Conservation (phyloP, 2,329 filamentous ascomycete genomes). For the Diplocarpon rosae region DNA sequence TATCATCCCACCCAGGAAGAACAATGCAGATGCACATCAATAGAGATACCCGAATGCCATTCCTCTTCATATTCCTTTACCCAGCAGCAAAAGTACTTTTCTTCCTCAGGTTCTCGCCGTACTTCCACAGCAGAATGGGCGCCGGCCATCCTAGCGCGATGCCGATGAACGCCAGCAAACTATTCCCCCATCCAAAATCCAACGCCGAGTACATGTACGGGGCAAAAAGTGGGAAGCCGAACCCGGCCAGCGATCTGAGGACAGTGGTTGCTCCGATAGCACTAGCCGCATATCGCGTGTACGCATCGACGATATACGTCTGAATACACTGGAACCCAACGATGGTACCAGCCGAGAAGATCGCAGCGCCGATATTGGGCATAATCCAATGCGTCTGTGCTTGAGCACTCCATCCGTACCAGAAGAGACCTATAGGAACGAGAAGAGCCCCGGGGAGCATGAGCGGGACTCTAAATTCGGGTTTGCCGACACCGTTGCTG, state of each 20-base stretch:
- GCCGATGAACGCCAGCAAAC: conserved; percentile 37
- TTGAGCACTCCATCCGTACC: conserved; percentile 47
- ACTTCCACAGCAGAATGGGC: conserved; percentile 34
- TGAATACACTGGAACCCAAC: conserved; percentile 27
- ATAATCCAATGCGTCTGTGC: conserved; percentile 43
- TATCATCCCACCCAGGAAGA: too few relatives aligned
- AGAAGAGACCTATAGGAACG: conserved; percentile 44
- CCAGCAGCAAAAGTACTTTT: conserved; percentile 32
- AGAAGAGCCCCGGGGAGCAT: conserved; percentile 43
- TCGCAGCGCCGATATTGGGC: conserved; percentile 42
- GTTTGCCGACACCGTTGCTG: conserved; percentile 28
- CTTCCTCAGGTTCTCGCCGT: conserved; percentile 29
- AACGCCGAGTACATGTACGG: conserved; percentile 23
- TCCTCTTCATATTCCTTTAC: background rate
- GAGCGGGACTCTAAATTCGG: conserved; percentile 54
- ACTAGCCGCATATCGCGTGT: conserved; percentile 27
- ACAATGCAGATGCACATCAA: too few relatives aligned
- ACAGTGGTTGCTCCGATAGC: conserved; percentile 31
- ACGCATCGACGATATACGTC: conserved; percentile 45
- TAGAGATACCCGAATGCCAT: too few relatives aligned
- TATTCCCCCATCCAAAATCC: conserved; percentile 39
- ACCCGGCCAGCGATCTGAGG: conserved; percentile 21
- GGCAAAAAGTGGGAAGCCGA: conserved; percentile 23
- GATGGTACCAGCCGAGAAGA: conserved; percentile 38
- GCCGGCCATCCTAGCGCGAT: conserved; percentile 40